Base-by-base conservation (phyloP, 495 filamentous ascomycete genomes). In the Hypoxylon subgilvum region DNA sequence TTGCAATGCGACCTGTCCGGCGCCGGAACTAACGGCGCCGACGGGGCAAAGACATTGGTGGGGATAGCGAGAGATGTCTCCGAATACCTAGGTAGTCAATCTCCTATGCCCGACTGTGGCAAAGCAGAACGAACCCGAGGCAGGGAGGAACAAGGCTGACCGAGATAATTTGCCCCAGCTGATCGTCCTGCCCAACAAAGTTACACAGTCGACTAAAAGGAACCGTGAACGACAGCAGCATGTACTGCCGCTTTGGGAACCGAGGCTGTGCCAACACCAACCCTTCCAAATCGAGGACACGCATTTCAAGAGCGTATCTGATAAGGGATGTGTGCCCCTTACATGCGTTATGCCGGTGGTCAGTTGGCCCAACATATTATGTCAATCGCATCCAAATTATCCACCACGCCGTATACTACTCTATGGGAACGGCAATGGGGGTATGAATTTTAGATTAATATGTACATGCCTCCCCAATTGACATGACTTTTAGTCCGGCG, bases 31-130 rank as follows among this genome's bases (percentile, higher is more conserved):
- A 44, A 49, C 38, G 51, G 25, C 31, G 39, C 8, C 34, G 32
- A 19, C 12, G 21, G 28, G 27, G 12, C 18, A 21, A 43, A 9
- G 19, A 17, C 21, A 28, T 40, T 44, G 48, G 45, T 18, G 44
- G 50, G 10, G 39, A n/a, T 40, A 16, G 31, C 32, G 22, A 46
- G 36, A 28, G n/a, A 50, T 30, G 12, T 18, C 28, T 41, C 45
- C 52, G 47, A 47, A 27, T 16, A n/a, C n/a, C n/a, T n/a, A n/a
- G n/a, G n/a, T n/a, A 21, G 12, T 6, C 7, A 17, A n/a, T 16
- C 19, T 19, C 30, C 25, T 23, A 53, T 58, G 53, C 25, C 53
- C 38, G 48, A 25, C 36, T 31, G 49, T 41, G 53, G 60, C 60
- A 54, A 57, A 63, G 45, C 16, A 13, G n/a, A 57, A 12, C 6